Conservation (phyloP, 2,329 filamentous ascomycete genomes). For the Neofusicoccum laricinum region DNA sequence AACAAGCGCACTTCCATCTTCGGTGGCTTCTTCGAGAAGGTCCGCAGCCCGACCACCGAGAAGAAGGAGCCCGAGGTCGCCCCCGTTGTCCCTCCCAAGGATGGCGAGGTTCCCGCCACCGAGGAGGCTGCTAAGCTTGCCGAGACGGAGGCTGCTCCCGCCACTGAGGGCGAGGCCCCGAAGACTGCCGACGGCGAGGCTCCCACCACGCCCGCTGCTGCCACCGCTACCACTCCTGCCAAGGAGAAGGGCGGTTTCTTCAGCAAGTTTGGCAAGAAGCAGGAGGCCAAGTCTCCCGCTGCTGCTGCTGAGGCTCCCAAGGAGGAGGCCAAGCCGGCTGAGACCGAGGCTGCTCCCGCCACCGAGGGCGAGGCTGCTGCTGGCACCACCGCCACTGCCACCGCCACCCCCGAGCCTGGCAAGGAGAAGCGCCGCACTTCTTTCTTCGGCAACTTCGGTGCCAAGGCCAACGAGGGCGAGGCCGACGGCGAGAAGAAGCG, state of each 20-base stretch:
- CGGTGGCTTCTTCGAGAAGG: conserved; percentile 65
- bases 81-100: conserved; percentile 48
- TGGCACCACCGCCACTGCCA: conserved; percentile 22
- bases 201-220: conserved; percentile 23
- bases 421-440: conserved; percentile 53
- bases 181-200: conserved; percentile 23
- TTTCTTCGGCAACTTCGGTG: conserved; percentile 49
- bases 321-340: conserved; percentile 26
- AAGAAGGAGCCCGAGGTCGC: conserved; percentile 70
- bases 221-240: conserved; percentile 39
- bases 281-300: conserved; percentile 60
- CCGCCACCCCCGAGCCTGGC: conserved; percentile 40
- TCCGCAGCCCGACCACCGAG: conserved; percentile 50
- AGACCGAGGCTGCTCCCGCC: conserved; percentile 18
- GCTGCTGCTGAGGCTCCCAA: conserved; percentile 34
- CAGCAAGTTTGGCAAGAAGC: conserved; percentile 65
- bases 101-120: conserved; percentile 37
- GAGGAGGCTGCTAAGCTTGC: conserved; percentile 25
- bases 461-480: conserved; percentile 50
- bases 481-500: conserved; percentile 25
- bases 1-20: conserved; percentile 86
- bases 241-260: conserved; percentile 61
- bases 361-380: conserved; percentile 21
- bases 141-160: conserved; percentile 21
- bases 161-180: conserved; percentile 12